A percentile compares a stretch with the other conserved stretches of the same genome.
Evolutionary conservation across 1,284 basidiomycete genomes (phyloP).

Genomic region (Ustilago bromivora): DNA sequence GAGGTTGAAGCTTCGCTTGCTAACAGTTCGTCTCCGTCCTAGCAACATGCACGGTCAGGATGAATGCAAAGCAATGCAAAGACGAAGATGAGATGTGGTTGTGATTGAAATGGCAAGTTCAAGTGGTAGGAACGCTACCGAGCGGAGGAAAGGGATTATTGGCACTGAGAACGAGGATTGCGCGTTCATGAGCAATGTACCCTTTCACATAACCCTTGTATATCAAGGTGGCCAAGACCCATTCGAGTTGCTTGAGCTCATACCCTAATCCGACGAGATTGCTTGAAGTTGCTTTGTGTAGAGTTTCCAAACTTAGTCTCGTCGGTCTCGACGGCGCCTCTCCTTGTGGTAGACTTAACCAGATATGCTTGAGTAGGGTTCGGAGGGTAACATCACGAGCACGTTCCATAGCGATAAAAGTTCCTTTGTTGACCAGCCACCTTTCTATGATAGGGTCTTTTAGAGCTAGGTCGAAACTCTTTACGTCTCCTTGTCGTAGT

Average conservation of each 20-base stretch:
- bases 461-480: slow-evolving; percentile 80
- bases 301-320: slow-evolving; percentile 35
- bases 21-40: neutral
- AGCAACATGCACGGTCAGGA: too few relatives aligned
- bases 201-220: slow-evolving; percentile 91
- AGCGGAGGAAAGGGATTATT: slow-evolving; percentile 81
- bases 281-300: slow-evolving; percentile 42
- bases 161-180: slow-evolving; percentile 88
- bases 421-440: slow-evolving; percentile 82
- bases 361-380: slow-evolving; percentile 87
- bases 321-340: slow-evolving; percentile 17
- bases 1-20: slow-evolving; percentile 35
- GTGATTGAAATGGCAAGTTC: slow-evolving; percentile 13
- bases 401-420: slow-evolving; percentile 87
- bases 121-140: slow-evolving; percentile 14
- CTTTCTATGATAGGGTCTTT: slow-evolving; percentile 74
- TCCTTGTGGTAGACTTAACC: slow-evolving; percentile 68
- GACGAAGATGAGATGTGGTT: slow-evolving; percentile 60
- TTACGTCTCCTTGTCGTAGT: slow-evolving; percentile 81
- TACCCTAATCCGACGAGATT: slow-evolving; percentile 59
- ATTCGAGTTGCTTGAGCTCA: slow-evolving; percentile 85
- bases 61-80: too few relatives aligned
- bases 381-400: slow-evolving; percentile 87
- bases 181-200: slow-evolving; percentile 94
- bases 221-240: slow-evolving; percentile 88